These are phyloP conservation scores for Russula vinacea DNA, from an alignment of 768 basidiomycete genomes.

Conservation along the genomic window DNA sequence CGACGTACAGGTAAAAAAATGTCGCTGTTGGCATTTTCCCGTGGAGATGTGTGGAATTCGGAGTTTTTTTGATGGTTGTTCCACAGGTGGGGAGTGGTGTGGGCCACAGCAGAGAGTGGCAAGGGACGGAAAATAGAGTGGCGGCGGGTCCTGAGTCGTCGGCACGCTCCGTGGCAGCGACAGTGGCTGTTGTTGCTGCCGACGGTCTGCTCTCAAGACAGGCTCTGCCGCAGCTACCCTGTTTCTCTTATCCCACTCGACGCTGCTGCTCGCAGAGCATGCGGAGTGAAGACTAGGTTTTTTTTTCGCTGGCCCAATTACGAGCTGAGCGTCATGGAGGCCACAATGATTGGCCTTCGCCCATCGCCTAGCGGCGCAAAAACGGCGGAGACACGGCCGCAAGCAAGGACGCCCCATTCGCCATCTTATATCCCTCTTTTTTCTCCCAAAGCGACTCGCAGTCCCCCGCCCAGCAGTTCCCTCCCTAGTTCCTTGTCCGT, in stretches of 20 bases:
- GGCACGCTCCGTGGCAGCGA: constrained; percentile 15
- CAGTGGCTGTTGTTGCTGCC: not conserved
- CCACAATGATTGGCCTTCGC: constrained; percentile 14
- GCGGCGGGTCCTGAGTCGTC: not conserved
- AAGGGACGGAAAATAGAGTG: not conserved
- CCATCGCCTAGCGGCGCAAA: constrained; percentile 19
- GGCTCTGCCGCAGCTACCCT: not conserved
- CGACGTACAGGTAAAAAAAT: not conserved
- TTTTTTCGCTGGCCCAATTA: constrained; percentile 9
- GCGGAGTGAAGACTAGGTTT: not conserved
- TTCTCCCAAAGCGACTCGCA: constrained; percentile 32
- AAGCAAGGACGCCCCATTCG: constrained; percentile 20
- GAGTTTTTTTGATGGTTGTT: not conserved
- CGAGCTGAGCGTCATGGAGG: constrained; percentile 16
- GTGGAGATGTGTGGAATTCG: not conserved
- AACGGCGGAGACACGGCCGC: constrained; percentile 22
- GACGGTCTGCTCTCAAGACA: not conserved
- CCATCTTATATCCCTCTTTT: constrained; percentile 38
- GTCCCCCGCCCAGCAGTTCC: constrained; percentile 23
- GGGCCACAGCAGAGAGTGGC: not conserved
- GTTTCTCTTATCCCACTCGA: constrained; percentile 1
- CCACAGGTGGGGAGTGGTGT: not conserved
- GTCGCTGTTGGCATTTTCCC: not conserved
- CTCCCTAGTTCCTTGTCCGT: constrained; percentile 35
- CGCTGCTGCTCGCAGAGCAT: constrained; percentile 7